A percentile compares a stretch with the other conserved stretches of the same genome.
Evolutionary conservation across 2,329 filamentous ascomycete genomes (phyloP).

Genomic region (Talaromyces sp.): DNA sequence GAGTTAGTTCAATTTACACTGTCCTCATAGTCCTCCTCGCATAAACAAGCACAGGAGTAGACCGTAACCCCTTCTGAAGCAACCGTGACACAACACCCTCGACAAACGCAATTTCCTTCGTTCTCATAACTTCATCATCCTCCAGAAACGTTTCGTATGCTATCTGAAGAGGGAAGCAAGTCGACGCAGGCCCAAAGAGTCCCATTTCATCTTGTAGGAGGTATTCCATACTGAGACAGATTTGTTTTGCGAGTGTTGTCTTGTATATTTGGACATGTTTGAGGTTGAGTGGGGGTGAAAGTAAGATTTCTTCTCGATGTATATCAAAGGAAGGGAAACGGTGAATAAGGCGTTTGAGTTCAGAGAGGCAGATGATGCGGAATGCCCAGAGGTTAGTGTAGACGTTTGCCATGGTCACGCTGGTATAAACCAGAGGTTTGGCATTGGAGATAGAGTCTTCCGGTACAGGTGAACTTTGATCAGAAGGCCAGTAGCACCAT

Average conservation of each 20-base stretch:
- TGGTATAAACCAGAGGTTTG: conserved; percentile 27
- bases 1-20: too few species aligned
- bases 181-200: conserved; percentile 36
- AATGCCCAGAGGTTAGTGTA: conserved; percentile 39
- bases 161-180: conserved; percentile 26
- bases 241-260: conserved; percentile 21
- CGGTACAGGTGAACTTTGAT: neutral
- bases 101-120: neutral
- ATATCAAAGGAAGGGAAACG: neutral
- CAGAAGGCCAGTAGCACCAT: neutral
- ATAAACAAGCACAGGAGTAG: conserved; percentile 15
- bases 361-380: conserved; percentile 31
- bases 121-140: neutral
- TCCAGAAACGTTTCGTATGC: conserved; percentile 15
- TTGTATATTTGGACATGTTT: neutral
- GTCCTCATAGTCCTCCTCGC: neutral
- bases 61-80: conserved; percentile 17
- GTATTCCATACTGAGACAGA: conserved; percentile 35
- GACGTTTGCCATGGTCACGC: conserved; percentile 35
- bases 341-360: conserved; percentile 22
- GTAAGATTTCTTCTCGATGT: neutral
- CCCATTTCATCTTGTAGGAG: conserved; percentile 37
- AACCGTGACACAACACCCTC: conserved; percentile 15
- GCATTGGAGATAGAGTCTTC: neutral
- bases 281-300: neutral